Evolutionary conservation across 2,329 filamentous ascomycete genomes (phyloP).

Genomic region (Cercospora sp.): DNA sequence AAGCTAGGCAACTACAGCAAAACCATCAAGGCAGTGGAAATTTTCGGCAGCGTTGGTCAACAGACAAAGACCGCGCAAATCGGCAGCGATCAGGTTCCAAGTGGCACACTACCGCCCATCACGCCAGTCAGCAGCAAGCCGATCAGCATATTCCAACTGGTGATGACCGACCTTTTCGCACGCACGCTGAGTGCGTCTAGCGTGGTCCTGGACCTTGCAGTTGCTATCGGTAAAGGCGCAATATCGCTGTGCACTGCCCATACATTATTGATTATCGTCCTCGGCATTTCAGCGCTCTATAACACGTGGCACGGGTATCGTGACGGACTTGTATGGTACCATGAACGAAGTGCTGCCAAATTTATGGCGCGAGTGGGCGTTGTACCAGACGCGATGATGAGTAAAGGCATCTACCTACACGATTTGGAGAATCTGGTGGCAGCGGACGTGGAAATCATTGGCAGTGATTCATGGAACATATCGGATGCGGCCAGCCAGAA

Average conservation of each 20-base stretch:
- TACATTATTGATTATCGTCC: slow-evolving; percentile 67
- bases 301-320: slow-evolving; percentile 76
- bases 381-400: slow-evolving; percentile 75
- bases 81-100: slow-evolving; percentile 25
- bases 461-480: slow-evolving; percentile 5
- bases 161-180: slow-evolving; percentile 35
- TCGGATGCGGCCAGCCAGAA: slow-evolving; percentile 1
- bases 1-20: slow-evolving; percentile 71
- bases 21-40: slow-evolving; percentile 74
- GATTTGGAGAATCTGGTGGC: slow-evolving; percentile 69
- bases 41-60: slow-evolving; percentile 74
- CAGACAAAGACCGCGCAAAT: slow-evolving; percentile 57
- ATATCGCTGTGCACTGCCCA: slow-evolving; percentile 56
- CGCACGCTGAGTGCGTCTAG: slow-evolving; percentile 31
- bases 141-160: slow-evolving; percentile 32
- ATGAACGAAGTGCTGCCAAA: slow-evolving; percentile 72
- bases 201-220: slow-evolving; percentile 47
- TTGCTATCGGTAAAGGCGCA: slow-evolving; percentile 34
- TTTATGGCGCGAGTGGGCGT: slow-evolving; percentile 85
- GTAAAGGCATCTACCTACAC: slow-evolving; percentile 76
- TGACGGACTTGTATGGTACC: slow-evolving; percentile 77
- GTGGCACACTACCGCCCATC: slow-evolving; percentile 16
- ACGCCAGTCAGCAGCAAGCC: slow-evolving; percentile 19
- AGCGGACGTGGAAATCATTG: slow-evolving; percentile 32
- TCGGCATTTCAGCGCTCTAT: slow-evolving; percentile 67